Percentiles rank a stretch among this genome's conserved stretches.
phyloP scores from a whole-genome alignment of 495 filamentous ascomycete genomes.

The Parmelia sp. region DNA sequence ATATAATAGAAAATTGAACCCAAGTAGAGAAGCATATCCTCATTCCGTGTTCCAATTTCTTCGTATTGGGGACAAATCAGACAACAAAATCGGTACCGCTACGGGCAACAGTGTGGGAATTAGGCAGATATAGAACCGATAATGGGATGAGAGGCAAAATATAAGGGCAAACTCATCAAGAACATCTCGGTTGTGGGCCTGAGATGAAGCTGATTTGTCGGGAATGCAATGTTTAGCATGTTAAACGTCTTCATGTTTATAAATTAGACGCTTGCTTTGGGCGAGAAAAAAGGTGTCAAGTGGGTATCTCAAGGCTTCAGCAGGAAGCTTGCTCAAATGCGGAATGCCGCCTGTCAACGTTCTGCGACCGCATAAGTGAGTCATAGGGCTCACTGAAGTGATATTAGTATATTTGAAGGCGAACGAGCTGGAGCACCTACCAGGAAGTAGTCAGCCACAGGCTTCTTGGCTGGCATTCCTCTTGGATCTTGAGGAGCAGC shows the following conservation, averaged over 20 bases:
- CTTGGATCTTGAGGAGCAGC: slow-evolving; percentile 93
- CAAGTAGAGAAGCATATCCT: too few relatives aligned
- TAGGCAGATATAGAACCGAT: not conserved
- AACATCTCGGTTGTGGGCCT: not conserved
- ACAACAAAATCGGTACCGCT: not conserved
- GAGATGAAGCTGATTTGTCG: not conserved
- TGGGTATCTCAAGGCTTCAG: slow-evolving; percentile 3
- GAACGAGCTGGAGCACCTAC: slow-evolving; percentile 26
- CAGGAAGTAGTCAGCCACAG: slow-evolving; percentile 95
- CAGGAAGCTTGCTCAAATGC: not conserved
- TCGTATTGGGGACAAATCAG: not conserved
- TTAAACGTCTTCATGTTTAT: not conserved
- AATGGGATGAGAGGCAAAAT: not conserved
- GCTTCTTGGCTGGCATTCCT: slow-evolving; percentile 99
- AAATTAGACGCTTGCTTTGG: not conserved
- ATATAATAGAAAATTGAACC: too few relatives aligned
- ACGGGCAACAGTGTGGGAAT: not conserved
- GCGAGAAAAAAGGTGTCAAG: not conserved
- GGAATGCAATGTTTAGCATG: not conserved
- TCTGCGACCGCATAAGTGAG: not conserved
- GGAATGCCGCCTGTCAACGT: not conserved
- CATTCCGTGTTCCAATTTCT: not conserved
- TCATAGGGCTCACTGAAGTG: not conserved
- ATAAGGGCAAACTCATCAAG: not conserved
- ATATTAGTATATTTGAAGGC: not conserved